Percentiles rank a stretch among this genome's conserved stretches.
Evolutionary conservation across 176 grass and related monocot species (phyloP).

Genomic region (Bonia amplexicaulis): DNA sequence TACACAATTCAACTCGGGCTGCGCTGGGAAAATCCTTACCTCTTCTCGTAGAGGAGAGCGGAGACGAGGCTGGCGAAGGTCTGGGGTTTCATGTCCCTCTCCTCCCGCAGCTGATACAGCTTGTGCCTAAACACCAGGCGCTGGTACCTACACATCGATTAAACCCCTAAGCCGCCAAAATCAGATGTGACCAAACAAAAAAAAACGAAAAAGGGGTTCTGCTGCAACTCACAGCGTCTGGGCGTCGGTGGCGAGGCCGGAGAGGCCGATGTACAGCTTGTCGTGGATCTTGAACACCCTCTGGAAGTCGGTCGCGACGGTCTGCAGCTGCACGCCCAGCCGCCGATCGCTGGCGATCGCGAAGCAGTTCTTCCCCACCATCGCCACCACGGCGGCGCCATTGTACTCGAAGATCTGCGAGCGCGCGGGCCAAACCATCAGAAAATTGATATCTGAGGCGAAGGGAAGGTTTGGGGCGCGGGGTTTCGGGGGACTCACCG

Average conservation of each 20-base stretch:
- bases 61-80: constrained; percentile 98
- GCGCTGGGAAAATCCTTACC: constrained; percentile 22
- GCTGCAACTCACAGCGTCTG: constrained; percentile 69
- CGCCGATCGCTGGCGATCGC: constrained; percentile 90
- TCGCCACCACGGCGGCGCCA: constrained; percentile 87
- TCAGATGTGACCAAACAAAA: neutral
- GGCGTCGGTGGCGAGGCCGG: constrained; percentile 80
- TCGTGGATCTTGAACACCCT: constrained; percentile 90
- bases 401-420: constrained; percentile 98
- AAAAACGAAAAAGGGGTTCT: neutral
- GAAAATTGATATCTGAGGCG: constrained; percentile 1
- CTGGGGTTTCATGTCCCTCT: constrained; percentile 97
- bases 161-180: constrained; percentile 22
- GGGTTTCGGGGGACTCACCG: constrained; percentile 17
- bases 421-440: neutral
- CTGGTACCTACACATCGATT: constrained; percentile 52
- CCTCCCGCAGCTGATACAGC: constrained; percentile 90
- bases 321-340: constrained; percentile 91
- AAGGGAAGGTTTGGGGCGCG: rapidly evolving
- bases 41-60: constrained; percentile 90
- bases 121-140: constrained; percentile 91
- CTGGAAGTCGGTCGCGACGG: constrained; percentile 91
- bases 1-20: neutral
- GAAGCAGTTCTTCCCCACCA: constrained; percentile 98
- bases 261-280: constrained; percentile 90